Conservation (phyloP, 805 yeast species). For the Barnettozyma vustinii region DNA sequence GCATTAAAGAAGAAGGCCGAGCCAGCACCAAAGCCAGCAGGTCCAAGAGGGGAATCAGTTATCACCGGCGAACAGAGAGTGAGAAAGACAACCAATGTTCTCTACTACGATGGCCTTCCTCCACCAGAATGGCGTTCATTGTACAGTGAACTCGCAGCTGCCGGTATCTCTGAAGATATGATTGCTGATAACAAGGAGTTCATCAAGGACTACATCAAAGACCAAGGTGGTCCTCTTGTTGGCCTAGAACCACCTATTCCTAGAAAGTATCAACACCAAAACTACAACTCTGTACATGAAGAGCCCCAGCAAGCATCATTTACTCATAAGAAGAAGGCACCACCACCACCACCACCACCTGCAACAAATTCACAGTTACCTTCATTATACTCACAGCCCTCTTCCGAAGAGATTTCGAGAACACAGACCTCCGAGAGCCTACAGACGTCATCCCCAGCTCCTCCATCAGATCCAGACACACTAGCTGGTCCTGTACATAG, state of each 20-base stretch:
- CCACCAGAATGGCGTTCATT: conserved; percentile 82
- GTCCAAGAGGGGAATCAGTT: conserved; percentile 27
- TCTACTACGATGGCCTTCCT: conserved; percentile 73
- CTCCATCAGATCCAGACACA: conserved; percentile 13
- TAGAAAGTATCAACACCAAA: conserved; percentile 39
- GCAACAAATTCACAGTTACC: conserved; percentile 21
- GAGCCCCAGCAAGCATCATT: conserved; percentile 18
- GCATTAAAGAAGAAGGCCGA: conserved; percentile 56
- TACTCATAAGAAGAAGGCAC: conserved; percentile 34
- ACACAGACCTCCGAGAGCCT: not conserved
- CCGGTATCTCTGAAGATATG: conserved; percentile 84
- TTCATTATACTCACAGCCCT: not conserved
- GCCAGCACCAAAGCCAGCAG: conserved; percentile 22
- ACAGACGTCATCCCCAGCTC: conserved; percentile 9
- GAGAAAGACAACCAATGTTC: conserved; percentile 50
- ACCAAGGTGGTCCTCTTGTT: conserved; percentile 74
- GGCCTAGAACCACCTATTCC: conserved; percentile 86
- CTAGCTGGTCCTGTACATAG: conserved; percentile 13
- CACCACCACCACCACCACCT: conserved; percentile 40
- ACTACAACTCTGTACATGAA: not conserved
- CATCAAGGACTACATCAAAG: conserved; percentile 68
- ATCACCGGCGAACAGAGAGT: conserved; percentile 45
- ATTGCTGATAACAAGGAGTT: conserved; percentile 81
- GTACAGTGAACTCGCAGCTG: conserved; percentile 64
- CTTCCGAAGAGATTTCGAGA: not conserved